These are phyloP conservation scores for Oehlia diaphana DNA, from an alignment of 192 early-diverging fungal species.

Conservation along the genomic window DNA sequence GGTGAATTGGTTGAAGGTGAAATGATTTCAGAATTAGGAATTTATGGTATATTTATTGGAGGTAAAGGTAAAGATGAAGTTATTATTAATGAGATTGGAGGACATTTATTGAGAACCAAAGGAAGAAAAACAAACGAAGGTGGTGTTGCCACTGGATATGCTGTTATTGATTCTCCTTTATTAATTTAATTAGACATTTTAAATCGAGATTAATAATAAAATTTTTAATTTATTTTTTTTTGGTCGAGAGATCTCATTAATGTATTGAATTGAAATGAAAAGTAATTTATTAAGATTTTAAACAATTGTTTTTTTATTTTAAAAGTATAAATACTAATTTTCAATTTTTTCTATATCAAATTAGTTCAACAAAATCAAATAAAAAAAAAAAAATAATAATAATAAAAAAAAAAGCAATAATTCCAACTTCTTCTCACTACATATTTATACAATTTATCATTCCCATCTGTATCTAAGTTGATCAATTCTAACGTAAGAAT, in stretches of 20 bases:
- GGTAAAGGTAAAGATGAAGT: slow-evolving; percentile 44
- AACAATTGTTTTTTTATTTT: too few species aligned
- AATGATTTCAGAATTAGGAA: slow-evolving; percentile 91
- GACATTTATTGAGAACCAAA: slow-evolving; percentile 94
- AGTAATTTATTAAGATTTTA: too few species aligned
- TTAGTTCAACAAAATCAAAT: too few species aligned
- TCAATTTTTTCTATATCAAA: too few species aligned
- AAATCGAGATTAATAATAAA: not conserved
- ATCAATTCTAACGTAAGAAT: not conserved
- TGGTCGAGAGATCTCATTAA: not conserved
- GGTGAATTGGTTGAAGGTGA: slow-evolving; percentile 69
- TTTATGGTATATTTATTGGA: slow-evolving; percentile 88
- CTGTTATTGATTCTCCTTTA: slow-evolving; percentile 86
- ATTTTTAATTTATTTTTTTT: not conserved
- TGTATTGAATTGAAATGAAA: too few species aligned
- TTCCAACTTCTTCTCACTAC: too few species aligned
- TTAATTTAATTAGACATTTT: slow-evolving; percentile 49
- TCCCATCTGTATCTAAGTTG: slow-evolving; percentile 6
- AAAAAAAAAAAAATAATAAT: too few species aligned
- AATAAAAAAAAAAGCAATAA: too few species aligned
- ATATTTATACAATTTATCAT: not conserved
- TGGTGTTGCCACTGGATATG: slow-evolving; percentile 94
- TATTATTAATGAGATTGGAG: slow-evolving; percentile 74
- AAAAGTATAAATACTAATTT: too few species aligned
- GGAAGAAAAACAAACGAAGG: slow-evolving; percentile 83